Base-by-base conservation (phyloP, 2,329 filamentous ascomycete species). In the Aureobasidium sp. region DNA sequence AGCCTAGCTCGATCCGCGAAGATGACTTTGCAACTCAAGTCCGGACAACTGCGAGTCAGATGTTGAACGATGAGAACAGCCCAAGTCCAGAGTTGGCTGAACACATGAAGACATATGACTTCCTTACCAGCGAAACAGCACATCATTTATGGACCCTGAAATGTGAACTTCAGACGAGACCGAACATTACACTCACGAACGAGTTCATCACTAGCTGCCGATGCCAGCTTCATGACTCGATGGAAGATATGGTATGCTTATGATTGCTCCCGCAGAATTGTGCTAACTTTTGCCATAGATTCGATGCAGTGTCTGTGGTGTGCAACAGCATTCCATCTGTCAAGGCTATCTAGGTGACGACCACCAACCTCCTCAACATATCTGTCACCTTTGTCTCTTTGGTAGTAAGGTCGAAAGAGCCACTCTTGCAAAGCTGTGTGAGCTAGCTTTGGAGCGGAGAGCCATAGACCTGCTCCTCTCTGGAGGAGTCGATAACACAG, bases 371-470 rank as follows among this genome's bases (percentile, higher is more conserved):
- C 60, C 68, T 41, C 60, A 66, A 27, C 75, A 78, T 65, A 69
- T 72, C n/a, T 78, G 76, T 65, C 78, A 78, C 63, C 63, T 66
- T 37, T 78, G 76, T 62, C 65, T 78, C 7, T 65, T 78, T 9
- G 67, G 67, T 39, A 59, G 61, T 48, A 47, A 34, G 21, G 34
- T 16, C 10, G 44, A 39, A 4, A 59, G 10, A 8, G 34, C 39
- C 29, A 50, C n/a, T 41, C 29, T 50, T 25, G 16, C 13, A 36
- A 50, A 16, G 27, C 34, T 50, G 6, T 11, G 13, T 10, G 45
- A 42, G 7, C 36, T 59, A 16, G 57, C 57, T 27, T 25, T 59
- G 37, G 32, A 50, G 16, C 32, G 57, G 6, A 29, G 45, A 41
- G 36, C 25, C 2, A 45, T 59, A 34, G 44, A 59, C 11, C 29